Evolutionary conservation across 768 basidiomycete species (phyloP).

Genomic region (Candolleomyces efflorescens): DNA sequence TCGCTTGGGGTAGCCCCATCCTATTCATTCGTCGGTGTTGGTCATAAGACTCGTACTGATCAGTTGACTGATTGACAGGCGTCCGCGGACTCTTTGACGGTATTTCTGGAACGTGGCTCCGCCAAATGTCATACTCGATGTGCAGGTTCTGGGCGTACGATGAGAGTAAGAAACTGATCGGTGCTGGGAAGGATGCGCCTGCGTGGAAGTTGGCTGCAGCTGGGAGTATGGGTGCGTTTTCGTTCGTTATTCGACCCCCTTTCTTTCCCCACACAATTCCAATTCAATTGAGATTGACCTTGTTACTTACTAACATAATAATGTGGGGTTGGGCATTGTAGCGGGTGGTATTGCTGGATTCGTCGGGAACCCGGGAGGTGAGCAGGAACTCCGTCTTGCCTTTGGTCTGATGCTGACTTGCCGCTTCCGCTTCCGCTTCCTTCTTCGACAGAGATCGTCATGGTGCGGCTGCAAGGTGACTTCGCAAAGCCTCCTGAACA

Average conservation of each 20-base stretch:
- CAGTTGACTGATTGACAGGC: conserved; percentile 37
- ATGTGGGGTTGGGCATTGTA: conserved; percentile 21
- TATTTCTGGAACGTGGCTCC: conserved; percentile 82
- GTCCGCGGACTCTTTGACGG: conserved; percentile 79
- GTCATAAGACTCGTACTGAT: too few relatives aligned
- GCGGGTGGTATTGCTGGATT: conserved; percentile 85
- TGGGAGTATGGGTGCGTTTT: conserved; percentile 76
- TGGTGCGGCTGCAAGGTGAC: conserved; percentile 89
- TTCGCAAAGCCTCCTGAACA: conserved; percentile 86
- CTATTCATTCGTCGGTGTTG: too few relatives aligned
- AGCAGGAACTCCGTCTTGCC: conserved; percentile 13
- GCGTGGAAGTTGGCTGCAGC: conserved; percentile 80
- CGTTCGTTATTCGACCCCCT: neutral
- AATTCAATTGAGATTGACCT: too few relatives aligned
- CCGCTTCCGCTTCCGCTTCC: neutral
- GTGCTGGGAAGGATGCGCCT: conserved; percentile 66
- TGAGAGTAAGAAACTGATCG: conserved; percentile 80
- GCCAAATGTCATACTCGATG: conserved; percentile 91
- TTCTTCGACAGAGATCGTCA: conserved; percentile 57
- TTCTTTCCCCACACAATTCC: too few relatives aligned
- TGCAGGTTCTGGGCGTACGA: conserved; percentile 95
- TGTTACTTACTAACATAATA: too few relatives aligned
- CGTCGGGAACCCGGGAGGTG: conserved; percentile 86
- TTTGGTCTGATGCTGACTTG: neutral
- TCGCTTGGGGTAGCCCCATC: too few relatives aligned